A percentile compares a stretch with the other conserved stretches of the same genome.
phyloP scores from a whole-genome alignment of 1,284 basidiomycete genomes.

The Irpex sp. region DNA sequence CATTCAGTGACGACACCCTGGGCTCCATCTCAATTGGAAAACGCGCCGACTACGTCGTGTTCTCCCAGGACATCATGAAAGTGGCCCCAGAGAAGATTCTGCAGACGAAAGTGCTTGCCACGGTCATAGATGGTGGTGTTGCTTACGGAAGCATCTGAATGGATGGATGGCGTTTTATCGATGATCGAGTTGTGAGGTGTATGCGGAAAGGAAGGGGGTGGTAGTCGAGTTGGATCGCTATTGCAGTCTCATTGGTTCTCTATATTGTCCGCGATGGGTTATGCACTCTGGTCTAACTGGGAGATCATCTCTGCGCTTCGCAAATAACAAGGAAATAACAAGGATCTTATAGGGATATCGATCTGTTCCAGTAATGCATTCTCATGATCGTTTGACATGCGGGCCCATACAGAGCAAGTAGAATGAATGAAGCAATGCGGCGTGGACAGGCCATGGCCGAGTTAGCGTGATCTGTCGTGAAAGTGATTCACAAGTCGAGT shows the following conservation, averaged over 20 bases:
- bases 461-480: too few relatives aligned
- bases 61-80: conserved; percentile 81
- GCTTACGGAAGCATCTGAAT: conserved; percentile 53
- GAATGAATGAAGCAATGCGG: too few relatives aligned
- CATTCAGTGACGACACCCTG: conserved; percentile 71
- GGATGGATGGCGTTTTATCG: not conserved
- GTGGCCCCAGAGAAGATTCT: conserved; percentile 61
- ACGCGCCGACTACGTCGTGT: conserved; percentile 78
- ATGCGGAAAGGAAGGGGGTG: not conserved
- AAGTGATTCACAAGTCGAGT: too few relatives aligned
- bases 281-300: conserved; percentile 9
- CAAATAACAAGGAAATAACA: not conserved
- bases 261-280: not conserved
- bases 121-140: conserved; percentile 74
- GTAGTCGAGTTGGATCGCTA: not conserved
- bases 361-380: not conserved
- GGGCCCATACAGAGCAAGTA: too few relatives aligned
- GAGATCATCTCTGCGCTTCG: conserved; percentile 1
- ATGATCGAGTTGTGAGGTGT: not conserved
- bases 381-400: too few relatives aligned
- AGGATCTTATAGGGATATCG: too few relatives aligned
- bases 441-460: too few relatives aligned
- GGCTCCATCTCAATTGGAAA: conserved; percentile 79
- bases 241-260: not conserved
- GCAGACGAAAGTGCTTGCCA: conserved; percentile 67